Percentiles rank a stretch among this genome's conserved stretches.
Evolutionary conservation across 805 yeast genomes (phyloP).

Genomic region (Saturnispora mendoncae): DNA sequence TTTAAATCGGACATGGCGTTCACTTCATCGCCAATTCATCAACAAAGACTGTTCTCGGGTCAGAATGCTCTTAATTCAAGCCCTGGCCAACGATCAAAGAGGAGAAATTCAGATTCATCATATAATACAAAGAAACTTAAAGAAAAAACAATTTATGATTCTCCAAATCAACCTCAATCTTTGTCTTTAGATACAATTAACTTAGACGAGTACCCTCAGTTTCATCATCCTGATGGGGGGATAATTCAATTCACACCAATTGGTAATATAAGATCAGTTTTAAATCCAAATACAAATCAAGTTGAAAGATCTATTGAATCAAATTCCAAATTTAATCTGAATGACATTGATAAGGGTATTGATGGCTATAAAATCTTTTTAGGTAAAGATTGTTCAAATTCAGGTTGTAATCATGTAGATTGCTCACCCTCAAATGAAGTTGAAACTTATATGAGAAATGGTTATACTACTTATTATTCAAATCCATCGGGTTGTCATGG

Average conservation of each 20-base stretch:
- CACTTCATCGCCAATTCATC: constrained; percentile 13
- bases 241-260: constrained; percentile 52
- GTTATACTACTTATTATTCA: constrained; percentile 16
- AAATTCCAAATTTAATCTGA: constrained; percentile 28
- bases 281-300: constrained; percentile 34
- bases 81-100: constrained; percentile 25
- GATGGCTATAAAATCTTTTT: constrained; percentile 30
- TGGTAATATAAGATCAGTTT: constrained; percentile 44
- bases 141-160: constrained; percentile 17
- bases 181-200: constrained; percentile 24
- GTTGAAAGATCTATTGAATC: constrained; percentile 42
- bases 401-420: constrained; percentile 8
- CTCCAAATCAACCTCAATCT: constrained; percentile 14
- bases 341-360: constrained; percentile 26
- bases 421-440: constrained; percentile 27
- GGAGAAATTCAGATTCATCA: constrained; percentile 30
- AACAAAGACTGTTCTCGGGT: constrained; percentile 13
- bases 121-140: constrained; percentile 26
- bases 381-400: constrained; percentile 18
- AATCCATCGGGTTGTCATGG: constrained; percentile 10
- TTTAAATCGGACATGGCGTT: neutral
- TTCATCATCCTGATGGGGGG: constrained; percentile 56
- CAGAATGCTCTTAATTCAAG: constrained; percentile 9
- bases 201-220: constrained; percentile 44
- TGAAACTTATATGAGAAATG: constrained; percentile 28